Evolutionary conservation across 2,329 filamentous ascomycete species (phyloP).

Genomic region (Eurotiales sp.): DNA sequence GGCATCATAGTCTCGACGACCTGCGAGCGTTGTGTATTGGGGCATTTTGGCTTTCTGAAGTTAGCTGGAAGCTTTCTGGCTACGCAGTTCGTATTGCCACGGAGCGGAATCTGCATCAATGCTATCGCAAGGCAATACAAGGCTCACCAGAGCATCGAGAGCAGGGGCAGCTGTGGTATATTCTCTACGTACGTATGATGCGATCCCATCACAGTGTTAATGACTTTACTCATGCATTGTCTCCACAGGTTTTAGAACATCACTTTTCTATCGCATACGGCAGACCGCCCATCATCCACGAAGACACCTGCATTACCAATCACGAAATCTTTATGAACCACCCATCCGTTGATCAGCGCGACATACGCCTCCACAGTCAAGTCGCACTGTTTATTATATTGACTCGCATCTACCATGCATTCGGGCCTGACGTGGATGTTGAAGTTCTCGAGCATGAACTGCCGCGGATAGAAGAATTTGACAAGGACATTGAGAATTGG

Average conservation of each 20-base stretch:
- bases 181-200: conserved; percentile 36
- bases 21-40: conserved; percentile 53
- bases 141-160: conserved; percentile 36
- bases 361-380: conserved; percentile 38
- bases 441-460: conserved; percentile 40
- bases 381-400: conserved; percentile 44
- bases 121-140: conserved; percentile 38
- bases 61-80: conserved; percentile 47
- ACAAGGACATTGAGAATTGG: conserved; percentile 39
- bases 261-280: conserved; percentile 45
- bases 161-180: conserved; percentile 38
- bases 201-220: background rate
- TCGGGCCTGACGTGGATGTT: conserved; percentile 42
- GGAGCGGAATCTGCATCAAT: conserved; percentile 41
- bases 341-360: conserved; percentile 29
- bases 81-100: conserved; percentile 42
- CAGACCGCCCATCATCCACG: conserved; percentile 42
- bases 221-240: background rate
- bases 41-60: conserved; percentile 55
- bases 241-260: conserved; percentile 37
- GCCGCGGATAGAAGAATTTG: conserved; percentile 38
- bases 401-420: conserved; percentile 42
- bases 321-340: conserved; percentile 31
- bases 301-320: conserved; percentile 35
- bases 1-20: conserved; percentile 49